phyloP scores from a whole-genome alignment of 2,329 filamentous ascomycete genomes.

The Alternaria triticina region DNA sequence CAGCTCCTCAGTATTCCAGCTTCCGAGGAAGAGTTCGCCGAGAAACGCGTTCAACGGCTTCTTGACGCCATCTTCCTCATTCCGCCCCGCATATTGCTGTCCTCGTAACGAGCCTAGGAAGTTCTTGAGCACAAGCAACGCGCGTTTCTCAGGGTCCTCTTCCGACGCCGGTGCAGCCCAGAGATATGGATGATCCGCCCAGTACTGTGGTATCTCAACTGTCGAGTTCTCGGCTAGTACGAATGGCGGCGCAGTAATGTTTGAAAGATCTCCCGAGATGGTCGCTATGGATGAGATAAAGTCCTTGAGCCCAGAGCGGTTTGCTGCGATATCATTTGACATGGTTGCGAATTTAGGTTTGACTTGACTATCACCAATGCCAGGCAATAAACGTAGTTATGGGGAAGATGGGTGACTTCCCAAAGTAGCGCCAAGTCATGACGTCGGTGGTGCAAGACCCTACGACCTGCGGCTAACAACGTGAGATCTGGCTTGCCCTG shows the following conservation, averaged over 20 bases:
- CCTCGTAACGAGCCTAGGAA: slow-evolving; percentile 56
- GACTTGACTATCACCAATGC: neutral
- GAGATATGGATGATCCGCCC: slow-evolving; percentile 54
- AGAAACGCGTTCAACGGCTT: slow-evolving; percentile 61
- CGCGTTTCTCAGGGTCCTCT: slow-evolving; percentile 48
- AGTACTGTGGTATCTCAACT: slow-evolving; percentile 55
- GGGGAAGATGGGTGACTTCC: neutral
- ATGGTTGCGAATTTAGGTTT: slow-evolving; percentile 7
- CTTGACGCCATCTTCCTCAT: slow-evolving; percentile 53
- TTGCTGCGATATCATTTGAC: slow-evolving; percentile 30
- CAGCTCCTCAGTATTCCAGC: slow-evolving; percentile 37
- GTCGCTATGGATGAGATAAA: slow-evolving; percentile 51
- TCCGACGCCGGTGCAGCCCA: slow-evolving; percentile 55
- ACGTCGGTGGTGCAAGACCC: slow-evolving; percentile 6
- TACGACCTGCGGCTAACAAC: neutral
- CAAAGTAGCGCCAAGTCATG: slow-evolving; percentile 12
- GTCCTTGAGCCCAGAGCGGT: slow-evolving; percentile 41
- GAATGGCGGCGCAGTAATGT: slow-evolving; percentile 57
- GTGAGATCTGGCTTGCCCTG: neutral
- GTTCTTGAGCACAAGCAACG: slow-evolving; percentile 57
- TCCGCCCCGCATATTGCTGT: slow-evolving; percentile 57
- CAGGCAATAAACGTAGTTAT: slow-evolving; percentile 1
- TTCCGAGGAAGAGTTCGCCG: slow-evolving; percentile 55
- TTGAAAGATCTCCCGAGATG: slow-evolving; percentile 54
- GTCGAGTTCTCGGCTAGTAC: slow-evolving; percentile 54